Evolutionary conservation across 1,139 yeast genomes (phyloP), one percentile per base, ranked within the genome.

Genomic region (Hyphopichia wangnamkhiaoensis): DNA sequence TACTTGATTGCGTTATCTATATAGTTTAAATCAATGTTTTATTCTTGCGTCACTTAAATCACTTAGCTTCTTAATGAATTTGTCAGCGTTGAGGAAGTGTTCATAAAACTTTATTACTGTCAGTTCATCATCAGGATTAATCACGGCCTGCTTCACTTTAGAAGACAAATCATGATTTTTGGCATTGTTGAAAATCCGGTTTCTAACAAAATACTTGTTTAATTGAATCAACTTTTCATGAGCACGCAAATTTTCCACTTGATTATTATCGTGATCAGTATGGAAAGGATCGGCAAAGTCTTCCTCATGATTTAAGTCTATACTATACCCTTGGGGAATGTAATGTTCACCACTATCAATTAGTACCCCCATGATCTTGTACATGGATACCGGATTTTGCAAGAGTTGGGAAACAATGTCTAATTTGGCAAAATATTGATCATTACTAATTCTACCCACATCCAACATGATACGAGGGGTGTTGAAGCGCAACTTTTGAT

Each of bases 261-360:
- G 12, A 5, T 31, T 13, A 31, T 12, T 9, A 37, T 42, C 35
- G 19, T 35, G 41, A 15, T 34, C 39, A 9, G 20, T 38, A 20
- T 38, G 40, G 6, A 33, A 37, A 2, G 23, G n/a, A 6, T 37
- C 40, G 14, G 33, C 39, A 17, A 38, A 38, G 15, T 44, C 40
- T 16, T 37, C 39, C 9, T 45, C 39, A 15, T 36, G 38, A 12
- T 20, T 17, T 16, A 28, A 24, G 9, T 24, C 32, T 21, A 48
- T 42, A 7, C 40, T 28, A 16, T 35, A 39, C 18, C 35, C 42
- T 8, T 44, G 37, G 5, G 66, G 61, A 14, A 57, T 43, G 43
- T 70, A 70, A 26, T 51, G 37, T 26, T 68, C 67, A 10, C 77
- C 77, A 35, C 73, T 67, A 43, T 71, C 72, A 16, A 71, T 52